Evolutionary conservation across 1,139 yeast genomes (phyloP).

Genomic region (Pichia kudriavzevii): DNA sequence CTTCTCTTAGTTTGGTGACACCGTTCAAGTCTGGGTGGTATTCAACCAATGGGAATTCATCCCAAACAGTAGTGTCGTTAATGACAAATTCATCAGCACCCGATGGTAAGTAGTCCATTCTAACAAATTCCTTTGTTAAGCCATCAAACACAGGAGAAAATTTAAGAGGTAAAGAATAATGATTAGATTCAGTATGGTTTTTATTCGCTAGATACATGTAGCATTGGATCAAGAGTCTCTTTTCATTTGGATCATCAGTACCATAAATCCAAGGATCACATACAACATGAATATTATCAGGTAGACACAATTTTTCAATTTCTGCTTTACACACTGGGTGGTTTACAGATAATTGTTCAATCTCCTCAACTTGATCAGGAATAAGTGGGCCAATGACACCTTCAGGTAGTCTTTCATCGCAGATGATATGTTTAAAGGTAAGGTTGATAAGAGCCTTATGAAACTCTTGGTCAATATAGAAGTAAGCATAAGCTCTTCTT

Average conservation of each 20-base stretch:
- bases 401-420: conserved; percentile 47
- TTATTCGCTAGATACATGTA: conserved; percentile 71
- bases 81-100: conserved; percentile 50
- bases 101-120: conserved; percentile 74
- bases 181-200: conserved; percentile 72
- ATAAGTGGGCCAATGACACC: conserved; percentile 72
- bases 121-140: conserved; percentile 53
- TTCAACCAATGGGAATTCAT: conserved; percentile 54
- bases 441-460: conserved; percentile 71
- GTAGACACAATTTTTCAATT: conserved; percentile 56
- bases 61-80: conserved; percentile 55
- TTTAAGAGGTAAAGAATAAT: conserved; percentile 75
- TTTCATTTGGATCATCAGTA: conserved; percentile 55
- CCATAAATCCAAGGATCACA: conserved; percentile 90
- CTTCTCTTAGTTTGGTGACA: conserved; percentile 44
- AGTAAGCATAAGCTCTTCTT: conserved; percentile 62
- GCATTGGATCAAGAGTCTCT: conserved; percentile 60
- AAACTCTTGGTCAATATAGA: conserved; percentile 53
- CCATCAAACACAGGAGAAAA: conserved; percentile 78
- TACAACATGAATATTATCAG: conserved; percentile 45
- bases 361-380: conserved; percentile 55
- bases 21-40: conserved; percentile 71
- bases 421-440: conserved; percentile 54
- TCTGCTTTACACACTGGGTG: conserved; percentile 60
- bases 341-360: conserved; percentile 43